A percentile compares a stretch with the other conserved stretches of the same genome.
These are phyloP conservation scores for Globisporangium apiculatum DNA, from an alignment of 352 stramenopile genomes.

Conservation along the genomic window DNA sequence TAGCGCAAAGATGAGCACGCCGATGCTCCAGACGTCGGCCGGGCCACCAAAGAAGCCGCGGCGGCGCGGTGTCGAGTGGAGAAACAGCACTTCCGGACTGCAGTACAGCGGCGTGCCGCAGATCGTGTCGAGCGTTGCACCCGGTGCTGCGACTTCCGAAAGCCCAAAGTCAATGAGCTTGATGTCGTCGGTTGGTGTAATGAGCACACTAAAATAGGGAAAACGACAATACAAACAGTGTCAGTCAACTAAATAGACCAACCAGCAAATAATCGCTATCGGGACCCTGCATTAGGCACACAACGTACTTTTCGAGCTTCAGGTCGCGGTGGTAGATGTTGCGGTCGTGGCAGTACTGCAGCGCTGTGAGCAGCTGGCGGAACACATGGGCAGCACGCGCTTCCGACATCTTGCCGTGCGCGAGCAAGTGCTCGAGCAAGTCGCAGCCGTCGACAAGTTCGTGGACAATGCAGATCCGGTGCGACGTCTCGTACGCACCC, in stretches of 20 bases:
- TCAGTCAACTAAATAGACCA: too few relatives aligned
- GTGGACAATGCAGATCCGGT: conserved; percentile 75
- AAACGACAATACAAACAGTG: not conserved
- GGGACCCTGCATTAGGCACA: too few relatives aligned
- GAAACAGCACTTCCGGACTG: conserved; percentile 69
- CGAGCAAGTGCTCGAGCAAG: conserved; percentile 64
- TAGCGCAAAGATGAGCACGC: conserved; percentile 77
- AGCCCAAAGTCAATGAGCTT: conserved; percentile 97
- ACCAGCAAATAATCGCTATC: too few relatives aligned
- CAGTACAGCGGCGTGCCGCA: conserved; percentile 64
- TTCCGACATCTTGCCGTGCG: conserved; percentile 67
- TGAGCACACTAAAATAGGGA: conserved; percentile 63
- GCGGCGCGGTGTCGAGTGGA: conserved; percentile 32
- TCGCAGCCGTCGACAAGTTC: conserved; percentile 71
- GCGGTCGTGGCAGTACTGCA: conserved; percentile 89
- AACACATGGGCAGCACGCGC: conserved; percentile 46
- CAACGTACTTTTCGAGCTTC: conserved; percentile 91
- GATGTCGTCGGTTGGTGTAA: conserved; percentile 38
- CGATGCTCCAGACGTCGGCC: conserved; percentile 73
- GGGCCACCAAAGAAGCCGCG: conserved; percentile 50
- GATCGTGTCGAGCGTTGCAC: conserved; percentile 29
- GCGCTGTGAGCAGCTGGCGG: conserved; percentile 85
- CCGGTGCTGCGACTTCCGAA: conserved; percentile 78
- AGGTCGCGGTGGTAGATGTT: conserved; percentile 93
- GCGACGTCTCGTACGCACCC: conserved; percentile 67